Percentiles rank a stretch among this genome's conserved stretches.
Conservation (phyloP, 192 early-diverging fungal species). For the Backusella macrospora region DNA sequence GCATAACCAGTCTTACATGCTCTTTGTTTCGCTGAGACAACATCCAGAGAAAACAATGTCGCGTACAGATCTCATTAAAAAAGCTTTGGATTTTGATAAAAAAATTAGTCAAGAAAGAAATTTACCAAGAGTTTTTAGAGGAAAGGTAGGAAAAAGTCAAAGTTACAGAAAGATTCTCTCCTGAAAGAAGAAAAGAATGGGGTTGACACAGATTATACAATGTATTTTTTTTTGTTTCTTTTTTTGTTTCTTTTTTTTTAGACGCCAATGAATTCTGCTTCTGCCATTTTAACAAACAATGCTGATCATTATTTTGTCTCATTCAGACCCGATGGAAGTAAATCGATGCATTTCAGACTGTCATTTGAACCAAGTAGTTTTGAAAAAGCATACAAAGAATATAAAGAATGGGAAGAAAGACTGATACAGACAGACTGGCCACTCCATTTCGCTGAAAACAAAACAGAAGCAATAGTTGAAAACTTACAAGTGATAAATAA, state of each 20-base stretch:
- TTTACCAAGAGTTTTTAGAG: constrained; percentile 79
- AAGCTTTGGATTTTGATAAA: constrained; percentile 77
- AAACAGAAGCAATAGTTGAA: constrained; percentile 5
- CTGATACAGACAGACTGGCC: constrained; percentile 83
- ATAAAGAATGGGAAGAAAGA: constrained; percentile 74
- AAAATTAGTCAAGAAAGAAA: constrained; percentile 69
- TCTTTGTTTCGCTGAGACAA: constrained; percentile 78
- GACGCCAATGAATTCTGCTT: constrained; percentile 83
- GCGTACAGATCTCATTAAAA: constrained; percentile 73
- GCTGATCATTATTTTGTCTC: constrained; percentile 72
- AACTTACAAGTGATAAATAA: background rate
- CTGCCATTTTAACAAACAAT: constrained; percentile 77
- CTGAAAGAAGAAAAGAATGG: background rate
- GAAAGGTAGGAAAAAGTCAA: constrained; percentile 63
- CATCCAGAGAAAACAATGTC: constrained; percentile 66
- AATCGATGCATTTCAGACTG: constrained; percentile 72
- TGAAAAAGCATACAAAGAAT: constrained; percentile 66
- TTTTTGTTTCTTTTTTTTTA: constrained; percentile 29
- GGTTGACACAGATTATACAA: background rate
- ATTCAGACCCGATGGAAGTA: constrained; percentile 64
- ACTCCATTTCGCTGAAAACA: constrained; percentile 70
- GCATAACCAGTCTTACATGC: constrained; percentile 86
- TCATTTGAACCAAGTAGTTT: constrained; percentile 79
- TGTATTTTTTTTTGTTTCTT: constrained; percentile 5
- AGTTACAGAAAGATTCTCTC: background rate